Evolutionary conservation across 768 basidiomycete genomes (phyloP).

Genomic region (Cubamyces sp.): DNA sequence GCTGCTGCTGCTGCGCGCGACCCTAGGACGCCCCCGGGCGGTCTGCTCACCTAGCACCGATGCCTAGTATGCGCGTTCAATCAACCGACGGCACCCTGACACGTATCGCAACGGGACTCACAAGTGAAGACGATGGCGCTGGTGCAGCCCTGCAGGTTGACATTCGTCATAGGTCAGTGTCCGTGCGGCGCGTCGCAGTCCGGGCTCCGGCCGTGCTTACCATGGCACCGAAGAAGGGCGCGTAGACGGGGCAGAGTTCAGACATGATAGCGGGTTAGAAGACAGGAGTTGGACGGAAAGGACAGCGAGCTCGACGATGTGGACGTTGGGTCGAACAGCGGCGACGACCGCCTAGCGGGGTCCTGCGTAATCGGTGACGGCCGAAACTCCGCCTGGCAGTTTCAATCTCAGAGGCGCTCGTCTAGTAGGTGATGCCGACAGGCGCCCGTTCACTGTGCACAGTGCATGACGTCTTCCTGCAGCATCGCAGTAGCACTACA

Average conservation of each 20-base stretch:
- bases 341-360: slow-evolving; percentile 18
- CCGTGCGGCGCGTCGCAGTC: neutral
- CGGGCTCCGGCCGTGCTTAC: slow-evolving; percentile 46
- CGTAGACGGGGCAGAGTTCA: slow-evolving; percentile 91
- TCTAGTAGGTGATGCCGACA: neutral
- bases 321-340: slow-evolving; percentile 26
- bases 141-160: slow-evolving; percentile 77
- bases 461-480: neutral
- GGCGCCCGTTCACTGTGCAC: neutral
- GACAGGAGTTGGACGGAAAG: slow-evolving; percentile 25
- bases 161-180: slow-evolving; percentile 21
- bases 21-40: neutral
- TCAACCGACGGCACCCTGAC: neutral
- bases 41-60: slow-evolving; percentile 76
- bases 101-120: slow-evolving; percentile 45
- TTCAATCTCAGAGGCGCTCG: slow-evolving; percentile 19
- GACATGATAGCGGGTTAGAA: slow-evolving; percentile 50
- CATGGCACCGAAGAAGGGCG: slow-evolving; percentile 98
- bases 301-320: slow-evolving; percentile 20
- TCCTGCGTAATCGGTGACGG: slow-evolving; percentile 12
- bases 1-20: neutral
- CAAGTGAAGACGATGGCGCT: slow-evolving; percentile 98
- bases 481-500: neutral
- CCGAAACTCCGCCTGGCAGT: slow-evolving; percentile 12
- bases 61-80: slow-evolving; percentile 50